Percentiles rank a stretch among this genome's conserved stretches.
These are phyloP conservation scores for Agrocybe praecox DNA, from an alignment of 768 basidiomycete genomes.

Conservation along the genomic window DNA sequence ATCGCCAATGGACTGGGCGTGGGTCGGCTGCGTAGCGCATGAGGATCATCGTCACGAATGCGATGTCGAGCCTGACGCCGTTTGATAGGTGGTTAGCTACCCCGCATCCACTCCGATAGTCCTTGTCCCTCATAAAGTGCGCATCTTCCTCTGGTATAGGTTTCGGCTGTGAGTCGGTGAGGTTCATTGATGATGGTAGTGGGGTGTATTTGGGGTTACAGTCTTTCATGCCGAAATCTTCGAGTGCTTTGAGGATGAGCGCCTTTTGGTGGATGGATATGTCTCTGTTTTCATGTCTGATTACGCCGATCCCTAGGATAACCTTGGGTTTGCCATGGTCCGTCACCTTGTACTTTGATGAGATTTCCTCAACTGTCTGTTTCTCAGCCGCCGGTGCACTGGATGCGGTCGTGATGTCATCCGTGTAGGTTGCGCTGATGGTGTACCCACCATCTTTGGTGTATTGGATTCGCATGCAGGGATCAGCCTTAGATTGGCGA, in stretches of 20 bases:
- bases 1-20: slow-evolving; percentile 9
- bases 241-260: slow-evolving; percentile 10
- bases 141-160: slow-evolving; percentile 4
- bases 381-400: slow-evolving; percentile 2
- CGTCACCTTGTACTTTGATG: slow-evolving; percentile 1
- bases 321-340: not conserved
- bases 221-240: slow-evolving; percentile 12
- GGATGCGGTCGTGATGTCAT: slow-evolving; percentile 16
- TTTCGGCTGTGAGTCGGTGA: slow-evolving; percentile 3
- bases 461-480: slow-evolving; percentile 10
- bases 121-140: slow-evolving; percentile 9
- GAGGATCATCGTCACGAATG: slow-evolving; percentile 1
- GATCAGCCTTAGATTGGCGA: slow-evolving; percentile 18
- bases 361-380: slow-evolving; percentile 14
- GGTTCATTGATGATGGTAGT: slow-evolving; percentile 9
- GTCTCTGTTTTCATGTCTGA: not conserved
- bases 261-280: not conserved
- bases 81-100: slow-evolving; percentile 8
- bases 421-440: slow-evolving; percentile 17
- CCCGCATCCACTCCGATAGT: slow-evolving; percentile 2
- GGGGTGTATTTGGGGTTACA: slow-evolving; percentile 14
- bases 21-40: slow-evolving; percentile 9
- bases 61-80: slow-evolving; percentile 4
- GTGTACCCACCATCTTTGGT: slow-evolving; percentile 9
- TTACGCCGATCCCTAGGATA: slow-evolving; percentile 15